Base-by-base conservation (phyloP, 805 yeast genomes). In the Lachancea thermotolerans region DNA sequence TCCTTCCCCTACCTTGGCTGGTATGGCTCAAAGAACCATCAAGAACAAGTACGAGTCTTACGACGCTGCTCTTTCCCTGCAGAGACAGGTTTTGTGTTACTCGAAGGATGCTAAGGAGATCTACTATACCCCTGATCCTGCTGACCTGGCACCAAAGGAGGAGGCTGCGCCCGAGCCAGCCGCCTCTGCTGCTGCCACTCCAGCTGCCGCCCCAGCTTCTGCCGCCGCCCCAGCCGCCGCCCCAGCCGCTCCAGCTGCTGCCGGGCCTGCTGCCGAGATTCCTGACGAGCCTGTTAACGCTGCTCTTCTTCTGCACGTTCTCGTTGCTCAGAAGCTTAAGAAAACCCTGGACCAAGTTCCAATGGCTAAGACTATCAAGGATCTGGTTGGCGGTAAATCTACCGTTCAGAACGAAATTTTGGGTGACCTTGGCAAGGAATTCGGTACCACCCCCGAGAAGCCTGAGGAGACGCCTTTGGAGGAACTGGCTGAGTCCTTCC, bases 381-480 rank as follows among this genome's bases (percentile, higher is more conserved):
- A 93, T 64, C 77, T 93, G 60, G 99, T 93, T 52, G 95, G 95
- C 61, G 99, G 99, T 72, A 93, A 93, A 68, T 93, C 99, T 21
- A 93, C 99, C 16, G 91, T 93, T 39, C 99, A 93, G 72, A 93
- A 93, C 69, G 99, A 93, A 75, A 93, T 93, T 57, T 78, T 93
- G 57, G 99, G 99, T 75, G 99, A 93, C 63, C 77, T 93, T 60
- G 98, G 98, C 64, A 93, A 93, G 70, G 99, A 93, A 72, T 93
- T 93, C 62, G 97, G 98, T 59, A 71, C 93, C 37, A 90, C 97
- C 41, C 99, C 99, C 36, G 99, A 93, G 71, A 93, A 93, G 71
- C 97, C 99, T 51, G 99, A 93, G 71, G 99, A 93, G 64, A 85
- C 95, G 36, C 99, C 99, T 50, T 77, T 93, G 57, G 85, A 80